Evolutionary conservation across 2,329 filamentous ascomycete genomes (phyloP).

Genomic region (Harringtonia lauricola): DNA sequence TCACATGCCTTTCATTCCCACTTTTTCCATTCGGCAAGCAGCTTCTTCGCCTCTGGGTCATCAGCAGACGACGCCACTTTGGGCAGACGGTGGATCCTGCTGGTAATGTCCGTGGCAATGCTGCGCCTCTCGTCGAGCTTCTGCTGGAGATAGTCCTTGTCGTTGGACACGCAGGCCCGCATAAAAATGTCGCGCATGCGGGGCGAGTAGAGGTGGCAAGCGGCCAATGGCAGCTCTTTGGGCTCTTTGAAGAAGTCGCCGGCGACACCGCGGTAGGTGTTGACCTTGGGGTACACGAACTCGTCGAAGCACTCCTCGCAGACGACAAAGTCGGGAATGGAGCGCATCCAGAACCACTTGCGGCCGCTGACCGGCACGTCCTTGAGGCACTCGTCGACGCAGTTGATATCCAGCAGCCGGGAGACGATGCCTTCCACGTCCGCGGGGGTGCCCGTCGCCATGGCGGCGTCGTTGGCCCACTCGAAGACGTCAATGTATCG

Average conservation of each 20-base stretch:
- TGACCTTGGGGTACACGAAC: constrained; percentile 57
- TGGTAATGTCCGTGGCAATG: constrained; percentile 48
- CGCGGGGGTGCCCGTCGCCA: constrained; percentile 31
- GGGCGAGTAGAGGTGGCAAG: constrained; percentile 70
- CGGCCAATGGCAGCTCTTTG: constrained; percentile 37
- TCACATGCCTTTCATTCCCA: no score
- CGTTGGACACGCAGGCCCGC: constrained; percentile 53
- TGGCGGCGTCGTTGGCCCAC: constrained; percentile 39
- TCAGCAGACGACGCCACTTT: constrained; percentile 17
- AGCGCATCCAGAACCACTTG: constrained; percentile 68
- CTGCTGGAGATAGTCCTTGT: constrained; percentile 50
- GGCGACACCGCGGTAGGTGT: constrained; percentile 40
- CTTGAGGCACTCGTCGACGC: constrained; percentile 51
- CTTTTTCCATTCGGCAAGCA: constrained; percentile 45
- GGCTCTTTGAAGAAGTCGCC: constrained; percentile 53
- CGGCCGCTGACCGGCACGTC: constrained; percentile 51
- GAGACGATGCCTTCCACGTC: constrained; percentile 53
- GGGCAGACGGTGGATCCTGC: constrained; percentile 28
- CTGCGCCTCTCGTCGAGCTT: constrained; percentile 48
- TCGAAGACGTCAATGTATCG: constrained; percentile 53
- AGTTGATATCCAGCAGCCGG: constrained; percentile 47
- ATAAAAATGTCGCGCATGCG: constrained; percentile 68
- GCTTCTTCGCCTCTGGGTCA: constrained; percentile 30
- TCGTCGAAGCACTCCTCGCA: constrained; percentile 82
- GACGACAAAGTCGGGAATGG: constrained; percentile 67